These are phyloP conservation scores for Psidium friedrichsthalianum DNA, from an alignment of 345 rosid species.

Conservation along the genomic window DNA sequence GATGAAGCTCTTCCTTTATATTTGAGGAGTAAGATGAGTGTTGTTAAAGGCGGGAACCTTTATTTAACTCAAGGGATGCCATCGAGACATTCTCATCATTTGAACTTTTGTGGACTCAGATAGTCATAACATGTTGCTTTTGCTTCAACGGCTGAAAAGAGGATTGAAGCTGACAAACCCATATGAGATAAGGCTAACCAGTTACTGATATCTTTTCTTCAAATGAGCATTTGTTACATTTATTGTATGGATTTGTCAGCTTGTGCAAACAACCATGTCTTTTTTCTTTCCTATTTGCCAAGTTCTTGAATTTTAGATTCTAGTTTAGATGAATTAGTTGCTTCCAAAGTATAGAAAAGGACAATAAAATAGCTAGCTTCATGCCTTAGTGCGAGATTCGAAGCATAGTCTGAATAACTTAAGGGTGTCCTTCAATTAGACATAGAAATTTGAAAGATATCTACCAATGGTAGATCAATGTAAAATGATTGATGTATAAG, in stretches of 20 bases:
- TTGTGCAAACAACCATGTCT: neutral
- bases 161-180: neutral
- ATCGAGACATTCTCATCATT: neutral
- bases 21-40: neutral
- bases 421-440: neutral
- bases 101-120: neutral
- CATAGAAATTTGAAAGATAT: neutral
- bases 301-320: neutral
- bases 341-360: neutral
- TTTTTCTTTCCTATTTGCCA: neutral
- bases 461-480: neutral
- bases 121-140: neutral
- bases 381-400: neutral
- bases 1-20: neutral
- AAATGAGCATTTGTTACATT: neutral
- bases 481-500: neutral
- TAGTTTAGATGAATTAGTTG: neutral
- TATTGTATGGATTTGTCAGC: neutral
- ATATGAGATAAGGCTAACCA: neutral
- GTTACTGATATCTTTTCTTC: neutral
- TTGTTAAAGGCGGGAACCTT: neutral
- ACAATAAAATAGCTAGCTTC: neutral
- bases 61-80: neutral
- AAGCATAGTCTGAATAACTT: neutral
- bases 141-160: neutral